Evolutionary conservation across 2,329 filamentous ascomycete species (phyloP), one percentile per base, ranked within the genome.

Genomic region (Botrytis fragariae): DNA sequence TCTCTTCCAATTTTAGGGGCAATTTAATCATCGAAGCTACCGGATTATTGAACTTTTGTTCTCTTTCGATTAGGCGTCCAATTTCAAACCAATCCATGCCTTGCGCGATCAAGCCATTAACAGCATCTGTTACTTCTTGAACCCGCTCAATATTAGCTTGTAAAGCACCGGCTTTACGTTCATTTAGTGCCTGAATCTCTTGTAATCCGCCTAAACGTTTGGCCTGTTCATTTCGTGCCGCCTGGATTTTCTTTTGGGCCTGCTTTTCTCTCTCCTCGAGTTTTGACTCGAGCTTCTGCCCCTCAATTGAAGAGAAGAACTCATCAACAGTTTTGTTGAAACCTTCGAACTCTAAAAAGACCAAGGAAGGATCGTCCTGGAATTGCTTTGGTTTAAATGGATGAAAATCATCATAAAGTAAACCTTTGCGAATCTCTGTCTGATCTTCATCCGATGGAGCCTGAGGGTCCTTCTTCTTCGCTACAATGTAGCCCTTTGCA

Each of bases 1-100:
- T 97, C 77, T 98, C 94, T n/a, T 93, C 87, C 4, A 99, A 86
- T 78, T 97, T 97, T 69, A 99, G 83, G 0, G 96, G 95, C 29
- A 97, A 84, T 80, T 92, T 93, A 79, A 99, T 97, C 62, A 94
- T 90, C 73, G 92, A 88, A 1, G 96, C 96, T 12, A 99, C 94
- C 0, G 93, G 89, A 77, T 99, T 99, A 42, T 89, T 87, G 67
- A 91, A 87, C 74, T 86, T 89, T 81, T 97, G 93, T 81, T 98
- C 95, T 77, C 94, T 89, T 81, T 97, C 94, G 70, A 99, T 93
- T 75, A 99, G 84, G 74, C 92, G 92, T 16, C 89, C 93, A 78
- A 98, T 95, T 77, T 98, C 93, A 18, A 94, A 90, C 96, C 96
- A 99, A 79, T 99, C 96, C 94, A 98, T 98, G 18, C 95, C 95